Percentiles rank a stretch among this genome's conserved stretches.
These are phyloP conservation scores for Cryptococcus sp. DNA, from an alignment of 1,284 basidiomycete genomes.

Conservation along the genomic window DNA sequence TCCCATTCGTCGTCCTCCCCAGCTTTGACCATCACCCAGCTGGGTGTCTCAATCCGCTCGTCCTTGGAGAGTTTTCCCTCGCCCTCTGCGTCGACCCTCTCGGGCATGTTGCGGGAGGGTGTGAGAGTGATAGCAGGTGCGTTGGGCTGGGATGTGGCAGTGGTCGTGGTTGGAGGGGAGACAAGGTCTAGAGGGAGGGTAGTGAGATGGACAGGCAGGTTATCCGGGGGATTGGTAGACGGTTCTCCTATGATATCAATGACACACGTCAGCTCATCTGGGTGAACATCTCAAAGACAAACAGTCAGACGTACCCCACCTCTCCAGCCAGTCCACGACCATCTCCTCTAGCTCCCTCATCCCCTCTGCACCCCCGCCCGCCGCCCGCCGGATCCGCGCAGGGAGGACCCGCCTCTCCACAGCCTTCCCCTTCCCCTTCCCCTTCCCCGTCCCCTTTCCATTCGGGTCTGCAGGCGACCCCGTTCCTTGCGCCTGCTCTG, in stretches of 20 bases:
- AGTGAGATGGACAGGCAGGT: slow-evolving; percentile 64
- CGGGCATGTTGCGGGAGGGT: slow-evolving; percentile 10
- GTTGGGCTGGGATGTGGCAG: slow-evolving; percentile 2
- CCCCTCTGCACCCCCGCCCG: slow-evolving; percentile 58
- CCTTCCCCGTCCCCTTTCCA: slow-evolving; percentile 13
- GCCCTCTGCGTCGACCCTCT: background rate
- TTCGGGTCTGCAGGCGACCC: background rate
- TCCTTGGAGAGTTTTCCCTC: slow-evolving; percentile 1
- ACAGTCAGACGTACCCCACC: slow-evolving; percentile 69
- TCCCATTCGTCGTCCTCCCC: slow-evolving; percentile 46
- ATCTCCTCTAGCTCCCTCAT: slow-evolving; percentile 70
- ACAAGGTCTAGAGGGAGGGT: slow-evolving; percentile 51
- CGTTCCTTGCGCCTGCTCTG: background rate
- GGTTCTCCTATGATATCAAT: slow-evolving; percentile 58
- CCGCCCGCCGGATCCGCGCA: slow-evolving; percentile 70
- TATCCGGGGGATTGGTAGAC: slow-evolving; percentile 63
- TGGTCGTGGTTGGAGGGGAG: slow-evolving; percentile 16
- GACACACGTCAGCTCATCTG: background rate
- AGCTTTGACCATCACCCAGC: slow-evolving; percentile 34
- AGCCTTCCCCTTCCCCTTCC: slow-evolving; percentile 11
- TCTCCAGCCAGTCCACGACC: slow-evolving; percentile 75
- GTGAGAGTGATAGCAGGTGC: slow-evolving; percentile 19
- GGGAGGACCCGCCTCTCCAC: slow-evolving; percentile 70
- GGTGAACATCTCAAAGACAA: slow-evolving; percentile 6
- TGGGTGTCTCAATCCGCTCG: slow-evolving; percentile 40